Percentiles rank a stretch among this genome's conserved stretches.
These are phyloP conservation scores for Psilocybe azurescens DNA, from an alignment of 768 basidiomycete genomes.

Conservation along the genomic window DNA sequence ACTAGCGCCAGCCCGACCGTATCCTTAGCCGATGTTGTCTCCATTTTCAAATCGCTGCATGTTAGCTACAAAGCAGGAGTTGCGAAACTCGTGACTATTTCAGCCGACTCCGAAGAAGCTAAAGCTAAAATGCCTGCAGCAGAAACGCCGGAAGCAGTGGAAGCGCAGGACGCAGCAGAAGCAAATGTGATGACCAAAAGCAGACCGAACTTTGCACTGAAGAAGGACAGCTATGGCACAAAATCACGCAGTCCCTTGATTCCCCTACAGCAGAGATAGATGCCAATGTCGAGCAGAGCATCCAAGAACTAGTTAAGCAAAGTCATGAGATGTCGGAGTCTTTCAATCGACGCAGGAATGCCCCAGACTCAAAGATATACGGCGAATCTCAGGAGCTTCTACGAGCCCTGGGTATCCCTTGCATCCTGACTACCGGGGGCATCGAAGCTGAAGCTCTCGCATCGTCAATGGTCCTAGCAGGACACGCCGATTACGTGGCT, in stretches of 20 bases:
- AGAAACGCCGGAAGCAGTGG: background rate
- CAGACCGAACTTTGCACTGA: slow-evolving; percentile 64
- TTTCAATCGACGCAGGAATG: slow-evolving; percentile 63
- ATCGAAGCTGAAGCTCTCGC: slow-evolving; percentile 91
- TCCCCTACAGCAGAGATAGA: slow-evolving; percentile 1
- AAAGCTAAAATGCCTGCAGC: background rate
- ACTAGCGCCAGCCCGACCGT: background rate
- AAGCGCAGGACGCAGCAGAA: background rate
- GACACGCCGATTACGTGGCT: slow-evolving; percentile 84
- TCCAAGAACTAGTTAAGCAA: slow-evolving; percentile 45
- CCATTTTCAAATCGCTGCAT: slow-evolving; percentile 51
- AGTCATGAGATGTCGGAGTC: slow-evolving; percentile 67
- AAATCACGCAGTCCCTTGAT: slow-evolving; percentile 7
- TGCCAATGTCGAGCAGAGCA: background rate
- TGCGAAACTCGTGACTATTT: slow-evolving; percentile 47
- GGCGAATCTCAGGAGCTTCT: slow-evolving; percentile 72
- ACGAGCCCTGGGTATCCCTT: slow-evolving; percentile 82
- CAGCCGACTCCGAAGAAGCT: slow-evolving; percentile 22
- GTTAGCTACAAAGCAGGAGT: slow-evolving; percentile 52
- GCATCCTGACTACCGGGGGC: slow-evolving; percentile 67
- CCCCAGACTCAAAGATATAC: slow-evolving; percentile 72
- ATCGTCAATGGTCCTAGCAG: slow-evolving; percentile 72
- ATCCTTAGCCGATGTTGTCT: slow-evolving; percentile 34
- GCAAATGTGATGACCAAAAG: slow-evolving; percentile 54
- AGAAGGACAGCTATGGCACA: slow-evolving; percentile 66